Base-by-base conservation (phyloP, 2,329 filamentous ascomycete species). In the Ceratocystis lukuohia region DNA sequence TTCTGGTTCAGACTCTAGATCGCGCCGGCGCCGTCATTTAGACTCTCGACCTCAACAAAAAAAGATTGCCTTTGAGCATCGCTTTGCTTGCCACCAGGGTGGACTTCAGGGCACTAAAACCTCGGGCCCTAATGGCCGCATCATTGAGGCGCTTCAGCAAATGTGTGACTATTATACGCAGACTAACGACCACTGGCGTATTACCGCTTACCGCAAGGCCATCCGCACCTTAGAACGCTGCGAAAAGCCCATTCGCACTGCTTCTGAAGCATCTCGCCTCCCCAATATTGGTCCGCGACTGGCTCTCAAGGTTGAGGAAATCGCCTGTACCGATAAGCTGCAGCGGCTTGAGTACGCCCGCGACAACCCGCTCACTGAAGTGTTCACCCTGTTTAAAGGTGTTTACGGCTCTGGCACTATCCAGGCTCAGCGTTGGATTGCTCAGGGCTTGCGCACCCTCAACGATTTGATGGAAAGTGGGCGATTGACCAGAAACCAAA, bases 251-350 rank as follows among this genome's bases (percentile, higher is more conserved):
- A 82, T 96, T 67, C 78, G 75, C 3, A 92, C 87, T 0, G 85
- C 82, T 67, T 80, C 85, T 62, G 82, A 95, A 73, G 93, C 92
- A 0, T 76, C 81, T 10, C 74, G 76, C 1, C 79, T 96, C 0
- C 84, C 85, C 0, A 82, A 80, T 67, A 85, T 96, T 45, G 92
- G 92, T 6, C 71, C 79, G 10, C 82, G 89, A 0, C 77, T 96
- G 1, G 91, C 91, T 0, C 79, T 82, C 30, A 96, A 96, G 74
- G 94, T 97, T 69, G 89, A 94, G 71, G 93, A 96, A 73, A 96
- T 96, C 56, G 89, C 85, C 1, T 79, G 80, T 48, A 96, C 90
- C 0, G 82, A 90, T 71, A 79, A 80, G 30, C 81, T 96, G 0
- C 82, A 82, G 53, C 82, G 87, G 46, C 80, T 96, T 0, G 88